Evolutionary conservation across 208 protist species (phyloP), one percentile per base, ranked within the genome.

Genomic region (Balamuthia mandrillaris): DNA sequence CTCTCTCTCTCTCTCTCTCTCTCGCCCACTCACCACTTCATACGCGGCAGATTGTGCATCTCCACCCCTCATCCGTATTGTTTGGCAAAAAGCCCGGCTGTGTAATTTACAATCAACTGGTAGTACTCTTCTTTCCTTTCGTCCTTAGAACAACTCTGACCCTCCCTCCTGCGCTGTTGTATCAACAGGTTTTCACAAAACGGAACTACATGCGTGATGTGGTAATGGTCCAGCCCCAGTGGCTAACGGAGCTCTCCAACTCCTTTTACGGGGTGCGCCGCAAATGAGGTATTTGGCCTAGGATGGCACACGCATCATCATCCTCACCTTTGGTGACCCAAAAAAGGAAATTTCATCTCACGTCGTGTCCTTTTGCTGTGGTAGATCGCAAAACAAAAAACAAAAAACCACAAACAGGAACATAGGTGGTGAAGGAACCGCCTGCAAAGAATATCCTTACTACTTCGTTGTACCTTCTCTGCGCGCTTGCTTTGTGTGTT

Each of bases 231-330:
- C 33, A 66, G 5, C 58, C 35, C 5, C 35, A 66, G 6, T 66
- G 58, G 58, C 58, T 66, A 35, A 35, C 42, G 2, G 58, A 66
- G 58, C 58, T 66, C 27, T 29, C 58, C 3, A 29, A 29, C 29
- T 44, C 35, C 58, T 66, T 66, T 35, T 66, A 66, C 58, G 58
- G n/a, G n/a, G n/a, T n/a, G n/a, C n/a, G n/a, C n/a, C n/a, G n/a
- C n/a, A n/a, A n/a, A n/a, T n/a, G n/a, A n/a, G n/a, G n/a, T n/a
- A n/a, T n/a, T n/a, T n/a, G n/a, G n/a, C n/a, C n/a, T n/a, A n/a
- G n/a, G n/a, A n/a, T n/a, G n/a, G n/a, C n/a, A n/a, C n/a, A n/a
- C n/a, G n/a, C n/a, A n/a, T n/a, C n/a, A n/a, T n/a, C n/a, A n/a
- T n/a, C n/a, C n/a, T n/a, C n/a, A n/a, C n/a, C n/a, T n/a, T n/a